phyloP scores from a whole-genome alignment of 179 eudicot species.

The Camellia oleifera region DNA sequence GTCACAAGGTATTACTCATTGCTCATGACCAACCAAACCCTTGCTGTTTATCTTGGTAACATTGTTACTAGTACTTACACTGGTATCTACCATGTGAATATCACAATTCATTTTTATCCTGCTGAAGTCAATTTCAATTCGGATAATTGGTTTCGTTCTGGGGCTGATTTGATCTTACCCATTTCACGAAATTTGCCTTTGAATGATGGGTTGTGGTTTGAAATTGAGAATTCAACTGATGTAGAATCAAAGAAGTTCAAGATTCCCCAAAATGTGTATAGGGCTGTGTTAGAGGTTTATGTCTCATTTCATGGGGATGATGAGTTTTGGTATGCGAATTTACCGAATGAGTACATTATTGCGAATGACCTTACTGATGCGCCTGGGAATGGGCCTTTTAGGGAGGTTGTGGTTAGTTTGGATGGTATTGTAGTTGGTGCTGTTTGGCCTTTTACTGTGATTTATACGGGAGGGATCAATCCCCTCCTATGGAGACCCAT shows the following conservation, averaged over 20 bases:
- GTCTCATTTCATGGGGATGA: conserved; percentile 89
- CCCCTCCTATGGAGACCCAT: conserved; percentile 95
- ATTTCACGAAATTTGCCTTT: conserved; percentile 64
- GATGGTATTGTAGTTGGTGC: conserved; percentile 70
- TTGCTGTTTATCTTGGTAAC: conserved; percentile 81
- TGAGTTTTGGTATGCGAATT: conserved; percentile 80
- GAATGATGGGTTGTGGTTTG: conserved; percentile 95
- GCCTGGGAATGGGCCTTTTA: conserved; percentile 79
- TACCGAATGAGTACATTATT: conserved; percentile 57
- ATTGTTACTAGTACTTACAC: conserved; percentile 65
- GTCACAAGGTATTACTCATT: conserved; percentile 65
- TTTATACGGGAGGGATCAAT: conserved; percentile 87
- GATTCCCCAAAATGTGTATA: conserved; percentile 69
- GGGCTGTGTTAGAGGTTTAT: conserved; percentile 87
- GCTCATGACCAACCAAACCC: conserved; percentile 47
- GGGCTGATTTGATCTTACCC: conserved; percentile 78
- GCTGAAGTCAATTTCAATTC: conserved; percentile 4
- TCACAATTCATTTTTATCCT: conserved; percentile 70
- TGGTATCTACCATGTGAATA: conserved; percentile 84
- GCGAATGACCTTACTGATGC: conserved; percentile 49
- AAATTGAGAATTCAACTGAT: conserved; percentile 59
- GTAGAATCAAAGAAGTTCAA: conserved; percentile 36
- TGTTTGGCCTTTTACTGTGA: conserved; percentile 85
- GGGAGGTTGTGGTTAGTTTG: conserved; percentile 79
- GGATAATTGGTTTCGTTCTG: conserved; percentile 12